phyloP scores from a whole-genome alignment of 225 moss, liverwort and hornwort genomes.

The Physcomitrium patens region DNA sequence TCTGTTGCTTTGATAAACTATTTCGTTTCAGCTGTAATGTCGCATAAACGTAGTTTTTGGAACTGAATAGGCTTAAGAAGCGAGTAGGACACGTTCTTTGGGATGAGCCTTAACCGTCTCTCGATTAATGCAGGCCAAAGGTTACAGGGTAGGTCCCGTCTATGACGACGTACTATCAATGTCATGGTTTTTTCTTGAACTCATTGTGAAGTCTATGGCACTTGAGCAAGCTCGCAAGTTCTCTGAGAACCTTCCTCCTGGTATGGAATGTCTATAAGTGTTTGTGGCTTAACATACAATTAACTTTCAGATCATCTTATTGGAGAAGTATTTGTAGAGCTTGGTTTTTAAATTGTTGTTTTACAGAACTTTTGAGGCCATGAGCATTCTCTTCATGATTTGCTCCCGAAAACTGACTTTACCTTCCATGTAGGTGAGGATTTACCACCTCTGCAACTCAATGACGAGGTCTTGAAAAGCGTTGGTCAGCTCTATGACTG shows the following conservation, averaged over 20 bases:
- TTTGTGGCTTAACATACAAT: slow-evolving; percentile 12
- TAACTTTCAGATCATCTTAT: background rate
- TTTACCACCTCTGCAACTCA: slow-evolving; percentile 89
- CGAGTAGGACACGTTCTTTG: background rate
- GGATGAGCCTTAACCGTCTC: slow-evolving; percentile 18
- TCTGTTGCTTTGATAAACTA: slow-evolving; percentile 2
- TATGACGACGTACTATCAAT: slow-evolving; percentile 97
- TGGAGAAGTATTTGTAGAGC: slow-evolving; percentile 14
- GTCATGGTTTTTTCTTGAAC: slow-evolving; percentile 98
- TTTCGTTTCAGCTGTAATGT: background rate
- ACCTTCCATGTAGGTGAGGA: slow-evolving; percentile 72
- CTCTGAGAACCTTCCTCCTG: slow-evolving; percentile 79
- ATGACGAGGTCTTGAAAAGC: slow-evolving; percentile 97
- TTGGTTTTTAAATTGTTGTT: slow-evolving; percentile 10
- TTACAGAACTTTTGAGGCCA: background rate
- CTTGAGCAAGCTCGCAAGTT: slow-evolving; percentile 94
- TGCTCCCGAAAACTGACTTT: slow-evolving; percentile 1
- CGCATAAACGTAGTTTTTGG: background rate
- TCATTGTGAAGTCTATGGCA: slow-evolving; percentile 98
- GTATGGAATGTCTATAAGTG: slow-evolving; percentile 35
- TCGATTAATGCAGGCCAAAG: slow-evolving; percentile 77
- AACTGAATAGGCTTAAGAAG: slow-evolving; percentile 10
- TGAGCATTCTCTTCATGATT: slow-evolving; percentile 5
- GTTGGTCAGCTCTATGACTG: slow-evolving; percentile 97
- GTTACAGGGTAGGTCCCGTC: slow-evolving; percentile 97